A percentile compares a stretch with the other conserved stretches of the same genome.
phyloP scores from a whole-genome alignment of 352 stramenopile species.

The Globisporangium paddicum region DNA sequence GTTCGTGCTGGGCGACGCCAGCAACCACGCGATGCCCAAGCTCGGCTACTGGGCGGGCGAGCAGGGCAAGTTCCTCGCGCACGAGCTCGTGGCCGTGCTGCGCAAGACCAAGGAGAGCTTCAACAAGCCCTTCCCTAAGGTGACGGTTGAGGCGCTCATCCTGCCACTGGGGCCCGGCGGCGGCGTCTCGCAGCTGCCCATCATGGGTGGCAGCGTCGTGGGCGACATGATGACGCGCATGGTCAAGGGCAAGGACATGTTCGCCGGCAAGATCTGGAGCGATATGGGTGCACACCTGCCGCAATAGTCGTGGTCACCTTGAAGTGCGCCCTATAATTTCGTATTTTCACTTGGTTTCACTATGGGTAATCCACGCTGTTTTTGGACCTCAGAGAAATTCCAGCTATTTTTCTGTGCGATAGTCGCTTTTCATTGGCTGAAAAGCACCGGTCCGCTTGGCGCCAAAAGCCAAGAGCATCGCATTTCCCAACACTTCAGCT shows the following conservation, averaged over 20 bases:
- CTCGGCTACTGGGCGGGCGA: slow-evolving; percentile 32
- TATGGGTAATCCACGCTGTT: too few species aligned
- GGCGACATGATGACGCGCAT: slow-evolving; percentile 31
- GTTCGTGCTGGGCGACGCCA: slow-evolving; percentile 53
- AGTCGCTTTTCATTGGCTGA: too few species aligned
- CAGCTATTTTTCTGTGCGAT: too few species aligned
- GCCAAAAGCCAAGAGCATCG: too few species aligned
- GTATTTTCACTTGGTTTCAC: too few species aligned
- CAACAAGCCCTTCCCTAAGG: slow-evolving; percentile 25
- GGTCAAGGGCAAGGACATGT: slow-evolving; percentile 40
- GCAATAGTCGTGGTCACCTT: too few species aligned
- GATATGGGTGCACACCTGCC: slow-evolving; percentile 6
- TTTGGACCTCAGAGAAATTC: too few species aligned
- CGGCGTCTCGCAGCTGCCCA: slow-evolving; percentile 38
- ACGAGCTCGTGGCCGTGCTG: slow-evolving; percentile 25
- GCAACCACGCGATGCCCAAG: slow-evolving; percentile 43
- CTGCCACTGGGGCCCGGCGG: slow-evolving; percentile 26
- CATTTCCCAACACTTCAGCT: too few species aligned
- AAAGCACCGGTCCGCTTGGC: too few species aligned
- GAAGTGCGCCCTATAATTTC: too few species aligned
- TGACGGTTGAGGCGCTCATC: slow-evolving; percentile 26
- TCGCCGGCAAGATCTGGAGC: slow-evolving; percentile 16
- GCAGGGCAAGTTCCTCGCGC: slow-evolving; percentile 38
- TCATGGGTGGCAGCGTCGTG: slow-evolving; percentile 32
- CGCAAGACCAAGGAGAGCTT: slow-evolving; percentile 18